Base-by-base conservation (phyloP, 768 basidiomycete genomes). In the Trametes meyenii region DNA sequence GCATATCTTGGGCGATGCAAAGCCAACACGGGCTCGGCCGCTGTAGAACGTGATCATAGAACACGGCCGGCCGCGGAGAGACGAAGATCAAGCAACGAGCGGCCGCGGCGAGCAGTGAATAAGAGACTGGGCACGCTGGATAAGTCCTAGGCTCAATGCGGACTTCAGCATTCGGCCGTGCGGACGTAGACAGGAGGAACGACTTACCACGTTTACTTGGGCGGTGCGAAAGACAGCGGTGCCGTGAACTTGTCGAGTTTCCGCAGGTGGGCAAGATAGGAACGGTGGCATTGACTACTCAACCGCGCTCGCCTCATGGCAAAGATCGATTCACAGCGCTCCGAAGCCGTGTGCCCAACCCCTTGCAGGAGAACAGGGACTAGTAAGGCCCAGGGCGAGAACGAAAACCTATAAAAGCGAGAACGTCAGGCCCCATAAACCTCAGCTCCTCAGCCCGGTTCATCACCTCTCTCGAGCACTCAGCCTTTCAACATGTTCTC, bases 401-500 rank as follows among this genome's bases (percentile, higher is more conserved):
- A 6, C 39, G 12, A 4, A 40, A 29, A 53, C 24, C 24, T 58
- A 62, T 62, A 62, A 58, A 54, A 46, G 44, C 39, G 2, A 19
- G 13, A 1, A 12, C 13, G 14, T 13, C 38, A 26, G 24, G 44
- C 38, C 50, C 35, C 11, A 7, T 21, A 62, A 19, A 19, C 50
- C 12, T 56, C 61, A 62, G 61, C 55, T 42, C 55, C 49, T 38
- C 61, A 62, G 36, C 61, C 42, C 61, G 42, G 45, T 57, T 46
- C 46, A 58, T 36, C 38, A 42, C 23, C 19, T 23, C 60, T 16
- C 52, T 23, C 33, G 48, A 58, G 48, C 62, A 55, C 48, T 50
- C 46, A 48, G 5, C 39, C 19, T 45, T 3, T 49, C 39, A 58
- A 21, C 29, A 60, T 64, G 49, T 64, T 64, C 63, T 50, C 55